Conservation (phyloP, 371 early-diverging fungal species). For the Mortierella sp. region DNA sequence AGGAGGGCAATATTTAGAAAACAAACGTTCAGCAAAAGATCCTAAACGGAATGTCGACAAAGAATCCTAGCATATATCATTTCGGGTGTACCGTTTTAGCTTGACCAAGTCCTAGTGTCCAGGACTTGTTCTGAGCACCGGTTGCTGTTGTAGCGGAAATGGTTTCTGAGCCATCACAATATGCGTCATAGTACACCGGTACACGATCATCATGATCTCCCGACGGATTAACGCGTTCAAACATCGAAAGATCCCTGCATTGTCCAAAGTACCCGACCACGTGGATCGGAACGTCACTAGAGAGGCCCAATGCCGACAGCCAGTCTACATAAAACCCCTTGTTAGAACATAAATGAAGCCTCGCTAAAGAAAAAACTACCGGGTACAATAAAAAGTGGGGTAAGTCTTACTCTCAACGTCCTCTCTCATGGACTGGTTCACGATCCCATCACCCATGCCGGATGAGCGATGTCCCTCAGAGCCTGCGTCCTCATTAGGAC, state of each 20-base stretch:
- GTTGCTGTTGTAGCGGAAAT: not conserved
- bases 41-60: too few relatives aligned
- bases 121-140: not conserved
- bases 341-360: too few relatives aligned
- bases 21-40: too few relatives aligned
- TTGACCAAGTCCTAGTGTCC: constrained; percentile 14
- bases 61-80: too few relatives aligned
- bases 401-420: constrained; percentile 34
- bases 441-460: constrained; percentile 49
- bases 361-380: too few relatives aligned
- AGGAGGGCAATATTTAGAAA: not conserved
- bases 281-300: constrained; percentile 17
- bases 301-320: constrained; percentile 22
- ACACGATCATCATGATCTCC: constrained; percentile 2
- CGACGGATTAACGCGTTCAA: constrained; percentile 19
- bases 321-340: constrained; percentile 16
- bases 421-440: constrained; percentile 47
- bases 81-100: constrained; percentile 15
- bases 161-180: not conserved
- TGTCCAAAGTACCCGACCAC: constrained; percentile 46
- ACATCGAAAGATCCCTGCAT: constrained; percentile 25
- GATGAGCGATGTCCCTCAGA: not conserved
- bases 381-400: not conserved
- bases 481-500: not conserved
- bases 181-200: constrained; percentile 4